Evolutionary conservation across 2,329 filamentous ascomycete genomes (phyloP).

Genomic region (Thelonectria blattea): DNA sequence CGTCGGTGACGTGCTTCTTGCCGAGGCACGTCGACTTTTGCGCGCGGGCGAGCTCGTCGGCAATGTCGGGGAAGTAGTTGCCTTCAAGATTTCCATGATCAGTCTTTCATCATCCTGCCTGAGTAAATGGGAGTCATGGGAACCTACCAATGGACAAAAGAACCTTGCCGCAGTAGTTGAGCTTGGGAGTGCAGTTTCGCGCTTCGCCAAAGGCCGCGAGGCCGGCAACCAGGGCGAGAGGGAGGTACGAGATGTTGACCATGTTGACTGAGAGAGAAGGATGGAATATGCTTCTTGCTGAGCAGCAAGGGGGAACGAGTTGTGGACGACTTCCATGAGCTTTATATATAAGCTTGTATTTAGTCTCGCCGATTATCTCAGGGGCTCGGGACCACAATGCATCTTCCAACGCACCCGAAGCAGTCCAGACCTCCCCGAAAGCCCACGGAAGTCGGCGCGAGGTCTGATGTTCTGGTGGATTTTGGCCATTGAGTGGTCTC

Average conservation of each 20-base stretch:
- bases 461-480: no score
- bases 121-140: no score
- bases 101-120: neutral
- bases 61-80: slow-evolving; percentile 12
- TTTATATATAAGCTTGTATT: slow-evolving; percentile 17
- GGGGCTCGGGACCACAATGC: neutral
- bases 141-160: slow-evolving; percentile 15
- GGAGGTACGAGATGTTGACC: slow-evolving; percentile 18
- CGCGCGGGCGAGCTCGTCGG: slow-evolving; percentile 13
- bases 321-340: neutral
- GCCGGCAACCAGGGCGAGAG: slow-evolving; percentile 17
- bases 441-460: neutral
- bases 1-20: slow-evolving; percentile 15
- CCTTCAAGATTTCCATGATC: neutral
- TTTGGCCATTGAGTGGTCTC: no score
- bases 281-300: neutral
- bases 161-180: slow-evolving; percentile 17
- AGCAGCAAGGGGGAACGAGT: neutral
- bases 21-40: slow-evolving; percentile 13
- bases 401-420: neutral
- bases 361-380: neutral
- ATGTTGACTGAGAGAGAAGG: neutral
- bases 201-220: slow-evolving; percentile 20
- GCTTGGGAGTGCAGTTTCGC: slow-evolving; percentile 16
- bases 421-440: slow-evolving; percentile 5